Evolutionary conservation across 1,139 yeast species (phyloP), one percentile per base, ranked within the genome.

Genomic region (Geotrichum australiense): DNA sequence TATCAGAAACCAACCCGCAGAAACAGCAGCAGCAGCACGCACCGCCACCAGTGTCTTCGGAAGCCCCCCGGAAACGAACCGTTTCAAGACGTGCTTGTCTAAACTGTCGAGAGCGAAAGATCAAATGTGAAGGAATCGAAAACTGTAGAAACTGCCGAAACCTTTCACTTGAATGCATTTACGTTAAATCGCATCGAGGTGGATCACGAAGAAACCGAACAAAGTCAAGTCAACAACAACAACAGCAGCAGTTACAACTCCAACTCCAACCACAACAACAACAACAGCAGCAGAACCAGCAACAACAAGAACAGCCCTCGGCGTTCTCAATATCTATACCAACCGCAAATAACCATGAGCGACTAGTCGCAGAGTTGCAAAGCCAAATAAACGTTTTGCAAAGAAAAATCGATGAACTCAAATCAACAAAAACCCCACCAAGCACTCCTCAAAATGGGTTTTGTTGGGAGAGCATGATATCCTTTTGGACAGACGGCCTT

Each of bases 71-170:
- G 5, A 31, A 31, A 20, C 58, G 73, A 22, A 57, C 66, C 1
- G 82, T 76, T 5, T 79, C 82, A 1, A 66, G 76, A 39, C 62
- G 78, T 31, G 82, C 83, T 0, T 77, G 83, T 54, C 61, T 77
- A 15, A 67, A 75, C 16, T 77, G 83, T 50, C 71, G 83, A 24
- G 80, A 75, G 49, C 75, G 75, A 62, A 77, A 77, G 52, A 69
- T 76, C 50, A 76, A 75, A 50, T 77, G 83, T 55, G 81, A 77
- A 50, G 82, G 82, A 10, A 57, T 60, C 27, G 58, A 59, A 34
- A 52, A 55, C 43, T 77, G 83, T 50, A 62, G 78, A 25, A 75
- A 75, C 51, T 76, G 82, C 53, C 62, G 63, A 43, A 52, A 66
- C n/a, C 56, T 73, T 23, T 72, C 71, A 3, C 58, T 67, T 2